A percentile compares a stretch with the other conserved stretches of the same genome.
Conservation (phyloP, 192 early-diverging fungal genomes). For the Pilaira anomala region DNA sequence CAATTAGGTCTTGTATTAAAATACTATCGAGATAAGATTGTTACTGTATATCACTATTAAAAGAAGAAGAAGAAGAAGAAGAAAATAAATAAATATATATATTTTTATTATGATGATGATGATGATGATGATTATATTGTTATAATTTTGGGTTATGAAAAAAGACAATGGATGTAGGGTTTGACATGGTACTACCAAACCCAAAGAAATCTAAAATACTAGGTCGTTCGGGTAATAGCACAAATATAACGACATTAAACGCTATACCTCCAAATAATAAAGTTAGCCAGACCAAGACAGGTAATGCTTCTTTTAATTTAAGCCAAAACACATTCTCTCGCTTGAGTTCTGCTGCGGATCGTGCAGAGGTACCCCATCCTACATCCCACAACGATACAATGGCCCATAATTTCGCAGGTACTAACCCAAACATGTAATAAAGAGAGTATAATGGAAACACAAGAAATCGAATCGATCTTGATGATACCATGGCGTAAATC, state of each 20-base stretch:
- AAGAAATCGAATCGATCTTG: constrained; percentile 40
- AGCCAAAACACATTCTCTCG: constrained; percentile 15
- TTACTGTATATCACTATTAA: constrained; percentile 32
- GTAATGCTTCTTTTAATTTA: constrained; percentile 30
- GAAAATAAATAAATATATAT: not conserved
- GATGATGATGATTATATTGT: no score
- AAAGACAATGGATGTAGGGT: constrained; percentile 12
- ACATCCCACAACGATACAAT: constrained; percentile 55
- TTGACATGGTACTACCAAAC: not conserved
- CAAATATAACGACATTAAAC: constrained; percentile 22
- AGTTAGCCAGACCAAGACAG: constrained; percentile 23
- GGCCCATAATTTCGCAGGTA: constrained; percentile 59
- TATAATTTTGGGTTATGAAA: not conserved
- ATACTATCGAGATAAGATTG: constrained; percentile 34
- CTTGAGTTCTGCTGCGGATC: constrained; percentile 31
- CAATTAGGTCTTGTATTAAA: constrained; percentile 32
- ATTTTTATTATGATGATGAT: not conserved
- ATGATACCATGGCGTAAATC: constrained; percentile 37
- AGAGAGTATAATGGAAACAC: constrained; percentile 50
- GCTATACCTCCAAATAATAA: constrained; percentile 22
- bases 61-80: not conserved
- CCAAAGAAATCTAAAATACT: constrained; percentile 8
- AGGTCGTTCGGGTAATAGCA: constrained; percentile 15
- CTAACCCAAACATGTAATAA: constrained; percentile 50
- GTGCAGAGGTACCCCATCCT: constrained; percentile 54